phyloP scores from a whole-genome alignment of 495 filamentous ascomycete species.

The Amniculicola lignicola region DNA sequence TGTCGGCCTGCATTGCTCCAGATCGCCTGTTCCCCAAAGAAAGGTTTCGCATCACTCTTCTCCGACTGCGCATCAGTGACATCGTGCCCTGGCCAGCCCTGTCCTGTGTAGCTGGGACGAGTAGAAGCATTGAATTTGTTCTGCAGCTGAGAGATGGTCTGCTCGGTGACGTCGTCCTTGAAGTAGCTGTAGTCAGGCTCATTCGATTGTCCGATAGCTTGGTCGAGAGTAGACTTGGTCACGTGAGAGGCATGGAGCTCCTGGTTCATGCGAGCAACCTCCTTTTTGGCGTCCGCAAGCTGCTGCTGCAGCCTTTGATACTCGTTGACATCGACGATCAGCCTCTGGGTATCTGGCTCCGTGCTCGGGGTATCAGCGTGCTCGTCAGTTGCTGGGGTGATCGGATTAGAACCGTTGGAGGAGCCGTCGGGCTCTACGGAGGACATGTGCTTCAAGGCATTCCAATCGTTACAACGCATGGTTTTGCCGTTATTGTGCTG shows the following conservation, averaged over 20 bases:
- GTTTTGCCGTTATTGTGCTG: constrained; percentile 49
- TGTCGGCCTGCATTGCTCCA: constrained; percentile 51
- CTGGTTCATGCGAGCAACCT: constrained; percentile 77
- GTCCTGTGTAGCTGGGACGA: constrained; percentile 52
- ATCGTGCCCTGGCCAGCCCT: constrained; percentile 63
- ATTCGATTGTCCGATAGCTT: constrained; percentile 63
- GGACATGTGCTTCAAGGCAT: constrained; percentile 1
- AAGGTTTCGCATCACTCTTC: constrained; percentile 61
- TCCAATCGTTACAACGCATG: background rate
- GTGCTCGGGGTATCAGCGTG: constrained; percentile 47
- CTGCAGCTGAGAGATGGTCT: constrained; percentile 53
- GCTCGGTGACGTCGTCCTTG: constrained; percentile 50
- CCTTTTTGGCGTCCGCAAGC: constrained; percentile 72
- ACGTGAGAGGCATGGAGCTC: constrained; percentile 77
- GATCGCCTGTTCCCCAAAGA: constrained; percentile 59
- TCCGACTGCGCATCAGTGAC: constrained; percentile 66
- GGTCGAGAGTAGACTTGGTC: constrained; percentile 71
- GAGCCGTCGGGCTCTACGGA: constrained; percentile 39
- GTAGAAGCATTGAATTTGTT: constrained; percentile 52
- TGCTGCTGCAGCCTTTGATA: constrained; percentile 64
- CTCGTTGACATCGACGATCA: constrained; percentile 46
- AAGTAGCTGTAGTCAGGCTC: constrained; percentile 51
- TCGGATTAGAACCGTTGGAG: constrained; percentile 52
- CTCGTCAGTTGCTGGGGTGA: constrained; percentile 57
- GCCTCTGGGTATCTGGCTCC: constrained; percentile 39